Evolutionary conservation across 768 basidiomycete genomes (phyloP).

Genomic region (Leucocoprinus leucothites): DNA sequence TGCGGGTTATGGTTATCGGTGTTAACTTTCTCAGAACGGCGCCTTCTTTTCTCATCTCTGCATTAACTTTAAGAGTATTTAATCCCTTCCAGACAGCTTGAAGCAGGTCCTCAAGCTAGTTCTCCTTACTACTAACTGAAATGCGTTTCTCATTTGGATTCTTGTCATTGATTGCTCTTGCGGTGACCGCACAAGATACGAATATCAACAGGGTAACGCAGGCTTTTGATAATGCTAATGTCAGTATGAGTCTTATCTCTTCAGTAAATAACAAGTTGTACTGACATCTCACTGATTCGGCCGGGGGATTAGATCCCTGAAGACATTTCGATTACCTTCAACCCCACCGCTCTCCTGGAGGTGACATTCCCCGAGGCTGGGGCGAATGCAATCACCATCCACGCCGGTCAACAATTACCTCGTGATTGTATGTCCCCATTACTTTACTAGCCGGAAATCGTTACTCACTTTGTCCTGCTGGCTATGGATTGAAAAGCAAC

Average conservation of each 20-base stretch:
- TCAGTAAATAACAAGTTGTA: too few relatives aligned
- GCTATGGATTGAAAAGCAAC: conserved; percentile 26
- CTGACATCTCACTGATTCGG: too few relatives aligned
- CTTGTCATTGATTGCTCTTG: conserved; percentile 12
- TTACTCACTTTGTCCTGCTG: too few relatives aligned
- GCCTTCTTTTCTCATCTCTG: too few relatives aligned
- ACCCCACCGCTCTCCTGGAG: conserved; percentile 32
- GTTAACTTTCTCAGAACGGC: too few relatives aligned
- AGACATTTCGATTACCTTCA: conserved; percentile 28
- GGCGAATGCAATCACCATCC: conserved; percentile 26
- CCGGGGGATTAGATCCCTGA: conserved; percentile 35
- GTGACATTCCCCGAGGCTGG: conserved; percentile 30
- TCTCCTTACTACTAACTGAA: too few relatives aligned
- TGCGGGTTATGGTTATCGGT: too few relatives aligned
- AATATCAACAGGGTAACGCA: conserved; percentile 24
- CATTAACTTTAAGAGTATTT: too few relatives aligned
- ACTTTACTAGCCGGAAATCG: background rate
- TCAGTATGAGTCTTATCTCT: background rate
- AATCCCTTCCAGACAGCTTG: too few relatives aligned
- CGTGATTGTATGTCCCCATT: conserved; percentile 27
- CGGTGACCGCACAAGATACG: conserved; percentile 24
- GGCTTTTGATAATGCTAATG: conserved; percentile 29
- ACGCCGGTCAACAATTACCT: conserved; percentile 32
- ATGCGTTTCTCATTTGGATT: conserved; percentile 9
- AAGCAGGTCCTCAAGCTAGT: too few relatives aligned